A percentile compares a stretch with the other conserved stretches of the same genome.
Evolutionary conservation across 2,329 filamentous ascomycete species (phyloP).

Genomic region (Venturia aucupariae): DNA sequence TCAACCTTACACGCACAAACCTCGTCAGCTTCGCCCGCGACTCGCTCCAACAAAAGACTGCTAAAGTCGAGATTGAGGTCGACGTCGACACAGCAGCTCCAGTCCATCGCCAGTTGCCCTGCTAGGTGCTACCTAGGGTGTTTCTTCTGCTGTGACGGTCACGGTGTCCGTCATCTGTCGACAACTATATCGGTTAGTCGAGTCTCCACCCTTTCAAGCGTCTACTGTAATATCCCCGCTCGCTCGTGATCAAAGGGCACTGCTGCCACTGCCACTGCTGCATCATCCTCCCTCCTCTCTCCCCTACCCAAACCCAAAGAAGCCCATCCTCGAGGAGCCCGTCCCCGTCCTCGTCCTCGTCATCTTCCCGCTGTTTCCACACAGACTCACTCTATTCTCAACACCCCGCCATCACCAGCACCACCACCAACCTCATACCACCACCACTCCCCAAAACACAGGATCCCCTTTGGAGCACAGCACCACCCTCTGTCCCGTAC

Average conservation of each 20-base stretch:
- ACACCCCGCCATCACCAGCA: conserved; percentile 5
- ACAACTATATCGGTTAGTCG: conserved; percentile 7
- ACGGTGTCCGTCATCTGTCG: conserved; percentile 3
- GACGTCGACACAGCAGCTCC: background rate
- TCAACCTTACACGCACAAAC: background rate
- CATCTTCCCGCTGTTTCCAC: background rate
- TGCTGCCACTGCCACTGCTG: background rate
- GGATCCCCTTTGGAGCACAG: background rate
- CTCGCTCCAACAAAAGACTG: too few relatives aligned
- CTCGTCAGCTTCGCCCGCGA: background rate
- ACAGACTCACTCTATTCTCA: conserved; percentile 8
- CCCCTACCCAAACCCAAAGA: conserved; percentile 5
- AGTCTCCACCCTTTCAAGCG: background rate
- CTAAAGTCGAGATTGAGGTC: too few relatives aligned
- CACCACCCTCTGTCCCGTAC: background rate
- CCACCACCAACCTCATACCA: too few relatives aligned
- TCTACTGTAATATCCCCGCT: conserved; percentile 6
- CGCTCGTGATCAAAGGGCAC: conserved; percentile 7
- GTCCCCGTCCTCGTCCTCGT: background rate
- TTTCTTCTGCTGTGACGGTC: too few relatives aligned
- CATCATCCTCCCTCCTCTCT: conserved; percentile 9
- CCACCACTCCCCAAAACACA: background rate
- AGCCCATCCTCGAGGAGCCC: background rate
- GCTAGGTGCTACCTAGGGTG: too few relatives aligned
- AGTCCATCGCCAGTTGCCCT: background rate